These are phyloP conservation scores for Mycocalia duriaeana DNA, from an alignment of 1,284 basidiomycete genomes.

Conservation along the genomic window DNA sequence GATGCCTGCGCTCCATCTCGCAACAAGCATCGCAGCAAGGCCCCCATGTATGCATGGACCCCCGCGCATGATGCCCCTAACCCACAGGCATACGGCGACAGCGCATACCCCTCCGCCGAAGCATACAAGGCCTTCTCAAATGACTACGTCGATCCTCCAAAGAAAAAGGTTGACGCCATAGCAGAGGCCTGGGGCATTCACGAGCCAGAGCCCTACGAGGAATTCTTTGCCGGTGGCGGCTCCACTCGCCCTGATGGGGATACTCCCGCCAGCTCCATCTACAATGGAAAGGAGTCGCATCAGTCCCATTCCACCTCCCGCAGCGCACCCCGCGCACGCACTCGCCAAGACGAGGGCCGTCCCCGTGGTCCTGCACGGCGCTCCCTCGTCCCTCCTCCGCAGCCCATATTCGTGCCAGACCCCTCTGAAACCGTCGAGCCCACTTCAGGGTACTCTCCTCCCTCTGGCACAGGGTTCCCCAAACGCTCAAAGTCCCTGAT, in stretches of 20 bases:
- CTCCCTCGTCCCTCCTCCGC: conserved; percentile 64
- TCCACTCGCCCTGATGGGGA: conserved; percentile 51
- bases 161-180: conserved; percentile 75
- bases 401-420: conserved; percentile 70
- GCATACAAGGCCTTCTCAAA: conserved; percentile 41
- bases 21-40: conserved; percentile 71
- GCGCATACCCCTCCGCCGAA: conserved; percentile 50
- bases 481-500: conserved; percentile 77
- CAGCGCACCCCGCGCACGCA: conserved; percentile 24
- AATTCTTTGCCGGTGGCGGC: conserved; percentile 73
- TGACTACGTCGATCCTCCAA: conserved; percentile 54
- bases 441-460: conserved; percentile 28
- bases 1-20: conserved; percentile 84
- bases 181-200: conserved; percentile 86
- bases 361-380: conserved; percentile 36
- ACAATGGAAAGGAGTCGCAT: conserved; percentile 50
- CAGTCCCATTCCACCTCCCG: conserved; percentile 30
- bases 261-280: conserved; percentile 60
- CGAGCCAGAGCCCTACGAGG: conserved; percentile 82
- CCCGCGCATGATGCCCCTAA: conserved; percentile 38
- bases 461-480: conserved; percentile 40
- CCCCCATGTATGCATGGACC: conserved; percentile 78
- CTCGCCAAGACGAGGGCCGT: conserved; percentile 34
- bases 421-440: conserved; percentile 32
- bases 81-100: conserved; percentile 29